These are phyloP conservation scores for Populus hybrid DNA, from an alignment of 441 rosid species.

Conservation along the genomic window DNA sequence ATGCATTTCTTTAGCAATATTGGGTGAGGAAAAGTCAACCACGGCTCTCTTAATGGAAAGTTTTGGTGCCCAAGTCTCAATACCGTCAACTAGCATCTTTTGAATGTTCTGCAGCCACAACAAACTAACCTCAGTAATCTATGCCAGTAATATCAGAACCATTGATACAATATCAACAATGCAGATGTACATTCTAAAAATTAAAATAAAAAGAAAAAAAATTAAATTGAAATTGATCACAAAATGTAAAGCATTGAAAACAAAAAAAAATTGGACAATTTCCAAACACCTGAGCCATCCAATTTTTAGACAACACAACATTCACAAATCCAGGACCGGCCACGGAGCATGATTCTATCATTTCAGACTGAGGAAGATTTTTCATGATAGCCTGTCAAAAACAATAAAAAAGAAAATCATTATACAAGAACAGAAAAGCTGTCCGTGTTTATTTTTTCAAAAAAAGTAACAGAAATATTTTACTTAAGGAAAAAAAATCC, in stretches of 20 bases:
- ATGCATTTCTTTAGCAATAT: slow-evolving; percentile 96
- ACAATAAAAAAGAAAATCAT: slow-evolving; percentile 6
- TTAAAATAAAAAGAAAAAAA: not conserved
- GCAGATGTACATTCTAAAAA: not conserved
- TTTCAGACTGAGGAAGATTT: slow-evolving; percentile 67
- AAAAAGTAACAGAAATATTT: not conserved
- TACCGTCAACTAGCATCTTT: slow-evolving; percentile 73
- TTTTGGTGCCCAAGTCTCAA: slow-evolving; percentile 79
- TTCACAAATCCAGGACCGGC: slow-evolving; percentile 89
- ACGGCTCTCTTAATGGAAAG: slow-evolving; percentile 60
- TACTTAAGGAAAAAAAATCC: not conserved
- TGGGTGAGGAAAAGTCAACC: slow-evolving; percentile 96
- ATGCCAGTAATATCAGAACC: not conserved
- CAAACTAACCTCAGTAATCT: slow-evolving; percentile 11
- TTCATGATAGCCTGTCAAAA: slow-evolving; percentile 55
- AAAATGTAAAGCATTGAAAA: not conserved
- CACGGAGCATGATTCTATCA: slow-evolving; percentile 77
- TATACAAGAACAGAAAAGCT: not conserved
- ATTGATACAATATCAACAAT: not conserved
- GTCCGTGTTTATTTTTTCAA: not conserved
- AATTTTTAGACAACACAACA: slow-evolving; percentile 54
- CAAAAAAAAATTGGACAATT: not conserved
- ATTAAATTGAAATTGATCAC: not conserved
- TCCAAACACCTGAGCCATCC: slow-evolving; percentile 75
- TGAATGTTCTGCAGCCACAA: slow-evolving; percentile 56